Percentiles rank a stretch among this genome's conserved stretches.
These are phyloP conservation scores for Halenospora varia DNA, from an alignment of 495 filamentous ascomycete genomes.

Conservation along the genomic window DNA sequence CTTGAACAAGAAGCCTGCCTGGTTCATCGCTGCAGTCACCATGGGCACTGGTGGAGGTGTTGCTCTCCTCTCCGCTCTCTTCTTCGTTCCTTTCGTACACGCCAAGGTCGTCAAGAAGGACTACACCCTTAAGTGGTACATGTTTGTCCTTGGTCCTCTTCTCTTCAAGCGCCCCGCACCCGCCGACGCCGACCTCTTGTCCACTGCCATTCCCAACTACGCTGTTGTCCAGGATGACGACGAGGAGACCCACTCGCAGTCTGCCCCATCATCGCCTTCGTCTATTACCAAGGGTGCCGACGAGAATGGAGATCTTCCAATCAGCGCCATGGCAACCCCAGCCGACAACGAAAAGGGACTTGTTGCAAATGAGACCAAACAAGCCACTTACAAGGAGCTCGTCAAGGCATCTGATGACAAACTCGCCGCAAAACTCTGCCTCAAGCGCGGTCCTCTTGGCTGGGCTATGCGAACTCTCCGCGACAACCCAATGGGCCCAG, in stretches of 20 bases:
- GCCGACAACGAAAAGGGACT: conserved; percentile 41
- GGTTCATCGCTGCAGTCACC: conserved; percentile 52
- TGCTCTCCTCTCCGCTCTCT: conserved; percentile 46
- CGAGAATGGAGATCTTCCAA: no score
- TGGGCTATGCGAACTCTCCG: conserved; percentile 70
- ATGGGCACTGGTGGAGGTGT: conserved; percentile 55
- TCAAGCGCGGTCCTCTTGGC: conserved; percentile 57
- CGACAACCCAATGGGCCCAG: conserved; percentile 63
- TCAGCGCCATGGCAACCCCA: no score
- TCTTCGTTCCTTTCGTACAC: conserved; percentile 62
- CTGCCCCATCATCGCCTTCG: conserved; percentile 13
- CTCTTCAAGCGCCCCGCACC: conserved; percentile 47
- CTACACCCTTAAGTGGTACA: conserved; percentile 50
- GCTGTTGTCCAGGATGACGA: conserved; percentile 20
- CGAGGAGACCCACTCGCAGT: no score
- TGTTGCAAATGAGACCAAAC: conserved; percentile 35
- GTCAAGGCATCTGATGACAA: conserved; percentile 42
- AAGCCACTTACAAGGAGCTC: conserved; percentile 52
- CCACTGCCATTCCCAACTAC: conserved; percentile 20
- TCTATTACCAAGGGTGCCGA: no score
- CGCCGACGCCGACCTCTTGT: conserved; percentile 23
- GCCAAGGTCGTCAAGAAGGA: conserved; percentile 55
- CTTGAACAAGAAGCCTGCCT: conserved; percentile 41
- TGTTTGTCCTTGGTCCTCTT: conserved; percentile 53
- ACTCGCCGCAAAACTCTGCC: conserved; percentile 49